These are phyloP conservation scores for Penicillium psychrosexuale DNA, from an alignment of 2,329 filamentous ascomycete species.

Conservation along the genomic window DNA sequence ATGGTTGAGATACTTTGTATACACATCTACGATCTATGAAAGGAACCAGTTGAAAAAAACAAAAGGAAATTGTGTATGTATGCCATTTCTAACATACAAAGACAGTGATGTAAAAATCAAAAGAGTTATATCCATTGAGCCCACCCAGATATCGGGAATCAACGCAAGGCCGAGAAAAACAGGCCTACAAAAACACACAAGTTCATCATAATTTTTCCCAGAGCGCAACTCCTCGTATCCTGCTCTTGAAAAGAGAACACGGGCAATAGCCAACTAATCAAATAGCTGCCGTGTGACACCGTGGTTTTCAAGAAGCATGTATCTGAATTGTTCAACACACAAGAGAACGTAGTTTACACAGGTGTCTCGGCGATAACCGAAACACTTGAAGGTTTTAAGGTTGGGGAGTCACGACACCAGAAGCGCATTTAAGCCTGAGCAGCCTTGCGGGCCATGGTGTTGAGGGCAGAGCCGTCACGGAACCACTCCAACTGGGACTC, in stretches of 20 bases:
- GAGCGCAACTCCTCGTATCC: slow-evolving; percentile 35
- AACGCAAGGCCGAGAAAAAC: slow-evolving; percentile 24
- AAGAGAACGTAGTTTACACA: slow-evolving; percentile 29
- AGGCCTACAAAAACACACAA: slow-evolving; percentile 30
- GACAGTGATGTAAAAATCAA: slow-evolving; percentile 26
- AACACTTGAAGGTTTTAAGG: slow-evolving; percentile 8
- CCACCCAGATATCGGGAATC: slow-evolving; percentile 33
- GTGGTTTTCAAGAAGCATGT: slow-evolving; percentile 1
- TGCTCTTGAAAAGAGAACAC: slow-evolving; percentile 28
- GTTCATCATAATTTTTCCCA: slow-evolving; percentile 35
- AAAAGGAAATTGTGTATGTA: slow-evolving; percentile 36
- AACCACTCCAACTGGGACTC: slow-evolving; percentile 98
- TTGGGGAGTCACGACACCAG: slow-evolving; percentile 5
- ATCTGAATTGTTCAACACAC: slow-evolving; percentile 27
- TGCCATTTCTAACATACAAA: slow-evolving; percentile 39
- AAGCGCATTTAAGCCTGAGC: slow-evolving; percentile 29
- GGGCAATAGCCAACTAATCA: slow-evolving; percentile 13
- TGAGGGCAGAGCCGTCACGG: slow-evolving; percentile 93
- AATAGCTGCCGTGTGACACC: neutral
- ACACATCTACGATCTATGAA: neutral
- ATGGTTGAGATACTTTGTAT: neutral
- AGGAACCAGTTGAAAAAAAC: slow-evolving; percentile 16
- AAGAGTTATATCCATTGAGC: slow-evolving; percentile 42
- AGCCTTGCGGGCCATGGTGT: slow-evolving; percentile 87
- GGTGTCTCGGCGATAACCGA: slow-evolving; percentile 5